phyloP scores from a whole-genome alignment of 225 moss, liverwort and hornwort species.

The Thuidium tamariscinum region DNA sequence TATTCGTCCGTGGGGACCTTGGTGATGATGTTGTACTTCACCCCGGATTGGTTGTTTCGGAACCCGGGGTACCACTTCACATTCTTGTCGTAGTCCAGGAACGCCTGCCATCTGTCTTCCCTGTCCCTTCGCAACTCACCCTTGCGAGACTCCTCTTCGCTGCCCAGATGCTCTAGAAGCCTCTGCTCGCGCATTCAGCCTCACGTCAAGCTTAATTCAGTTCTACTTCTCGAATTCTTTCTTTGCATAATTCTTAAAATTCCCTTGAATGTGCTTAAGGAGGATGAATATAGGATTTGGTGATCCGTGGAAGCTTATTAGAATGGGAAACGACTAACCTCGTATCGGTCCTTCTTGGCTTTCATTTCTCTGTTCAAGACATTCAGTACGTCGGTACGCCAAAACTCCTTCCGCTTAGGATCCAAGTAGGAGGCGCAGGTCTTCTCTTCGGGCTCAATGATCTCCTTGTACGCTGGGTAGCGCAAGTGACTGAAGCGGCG shows the following conservation, averaged over 20 bases:
- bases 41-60: slow-evolving; percentile 30
- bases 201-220: not conserved
- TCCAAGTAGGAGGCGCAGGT: slow-evolving; percentile 18
- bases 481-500: slow-evolving; percentile 8
- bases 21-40: slow-evolving; percentile 32
- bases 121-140: slow-evolving; percentile 9
- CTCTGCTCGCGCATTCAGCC: not conserved
- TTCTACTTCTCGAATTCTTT: not conserved
- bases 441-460: slow-evolving; percentile 27
- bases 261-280: too few species aligned
- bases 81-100: slow-evolving; percentile 13
- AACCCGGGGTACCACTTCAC: slow-evolving; percentile 22
- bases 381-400: slow-evolving; percentile 17
- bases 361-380: slow-evolving; percentile 24
- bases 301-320: not conserved
- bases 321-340: not conserved
- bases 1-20: slow-evolving; percentile 6
- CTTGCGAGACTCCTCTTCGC: slow-evolving; percentile 9
- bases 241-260: not conserved
- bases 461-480: slow-evolving; percentile 22
- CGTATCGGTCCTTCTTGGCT: slow-evolving; percentile 12
- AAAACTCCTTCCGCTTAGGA: slow-evolving; percentile 40
- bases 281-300: not conserved
- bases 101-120: slow-evolving; percentile 25
- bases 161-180: not conserved